Conservation (phyloP, 352 stramenopile species). For the Blastocystis sp. region DNA sequence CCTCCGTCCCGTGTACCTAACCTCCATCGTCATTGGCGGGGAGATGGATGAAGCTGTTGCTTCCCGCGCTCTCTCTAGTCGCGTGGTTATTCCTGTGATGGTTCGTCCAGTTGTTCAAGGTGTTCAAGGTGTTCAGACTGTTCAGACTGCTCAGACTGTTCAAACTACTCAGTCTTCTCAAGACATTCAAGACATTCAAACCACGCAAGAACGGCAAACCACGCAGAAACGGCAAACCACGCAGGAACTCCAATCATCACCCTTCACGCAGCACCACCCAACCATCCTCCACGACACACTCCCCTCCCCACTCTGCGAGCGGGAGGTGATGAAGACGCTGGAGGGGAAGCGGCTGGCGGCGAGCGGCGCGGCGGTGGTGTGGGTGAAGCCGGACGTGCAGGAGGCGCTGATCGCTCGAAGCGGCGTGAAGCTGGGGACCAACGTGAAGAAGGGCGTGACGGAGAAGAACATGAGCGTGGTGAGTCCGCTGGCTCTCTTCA, state of each 20-base stretch:
- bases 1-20: slow-evolving; percentile 13
- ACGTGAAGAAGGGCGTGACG: slow-evolving; percentile 54
- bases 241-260: not conserved
- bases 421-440: slow-evolving; percentile 46
- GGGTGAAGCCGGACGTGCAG: not conserved
- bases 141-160: no score
- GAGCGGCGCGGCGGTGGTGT: slow-evolving; percentile 10
- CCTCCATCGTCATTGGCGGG: slow-evolving; percentile 28
- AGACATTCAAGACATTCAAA: no score
- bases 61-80: not conserved
- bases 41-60: not conserved
- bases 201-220: no score
- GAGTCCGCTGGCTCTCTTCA: slow-evolving; percentile 5
- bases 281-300: not conserved
- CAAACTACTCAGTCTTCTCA: no score
- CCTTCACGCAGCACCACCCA: not conserved
- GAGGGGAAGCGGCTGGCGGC: slow-evolving; percentile 26
- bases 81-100: not conserved
- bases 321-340: slow-evolving; percentile 45
- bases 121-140: not conserved
- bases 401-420: slow-evolving; percentile 36
- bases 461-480: slow-evolving; percentile 35
- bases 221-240: no score
- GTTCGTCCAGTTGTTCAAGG: no score
- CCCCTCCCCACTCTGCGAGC: not conserved